phyloP scores from a whole-genome alignment of 768 basidiomycete genomes.

The Tricholoma furcatifolium region DNA sequence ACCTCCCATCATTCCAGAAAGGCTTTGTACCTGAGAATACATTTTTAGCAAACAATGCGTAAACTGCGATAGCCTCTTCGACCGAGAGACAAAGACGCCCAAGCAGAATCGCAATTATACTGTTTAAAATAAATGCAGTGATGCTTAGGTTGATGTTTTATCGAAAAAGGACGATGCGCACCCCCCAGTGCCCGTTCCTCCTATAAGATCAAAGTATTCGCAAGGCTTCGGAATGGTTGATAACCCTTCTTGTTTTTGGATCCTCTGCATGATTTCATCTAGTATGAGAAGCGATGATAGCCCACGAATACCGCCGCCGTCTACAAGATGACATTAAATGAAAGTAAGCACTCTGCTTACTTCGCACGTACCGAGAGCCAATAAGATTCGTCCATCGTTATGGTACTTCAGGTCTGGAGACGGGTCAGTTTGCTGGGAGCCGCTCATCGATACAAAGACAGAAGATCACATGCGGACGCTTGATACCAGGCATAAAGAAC shows the following conservation, averaged over 20 bases:
- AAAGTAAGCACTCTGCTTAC: background rate
- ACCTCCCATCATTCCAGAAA: slow-evolving; percentile 2
- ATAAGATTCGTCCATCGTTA: background rate
- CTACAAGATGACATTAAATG: background rate
- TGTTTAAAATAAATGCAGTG: background rate
- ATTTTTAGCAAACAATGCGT: slow-evolving; percentile 8
- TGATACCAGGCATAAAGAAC: too few species aligned
- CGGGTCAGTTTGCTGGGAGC: too few species aligned
- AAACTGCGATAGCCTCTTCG: slow-evolving; percentile 18
- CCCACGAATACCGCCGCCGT: slow-evolving; percentile 9
- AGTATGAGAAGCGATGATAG: slow-evolving; percentile 6
- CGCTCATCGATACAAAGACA: too few species aligned
- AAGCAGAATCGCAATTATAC: slow-evolving; percentile 23
- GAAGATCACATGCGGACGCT: too few species aligned
- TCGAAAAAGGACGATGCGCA: slow-evolving; percentile 2
- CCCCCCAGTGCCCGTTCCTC: slow-evolving; percentile 25
- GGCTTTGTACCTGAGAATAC: background rate
- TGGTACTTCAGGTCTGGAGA: background rate
- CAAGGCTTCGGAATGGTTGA: slow-evolving; percentile 12
- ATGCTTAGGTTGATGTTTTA: background rate
- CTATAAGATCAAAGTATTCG: slow-evolving; percentile 26
- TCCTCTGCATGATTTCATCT: slow-evolving; percentile 7
- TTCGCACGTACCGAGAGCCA: slow-evolving; percentile 1
- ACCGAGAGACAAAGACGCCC: slow-evolving; percentile 24
- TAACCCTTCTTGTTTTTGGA: background rate